Conservation (phyloP, 352 stramenopile genomes). For the Discostella stelligera region DNA sequence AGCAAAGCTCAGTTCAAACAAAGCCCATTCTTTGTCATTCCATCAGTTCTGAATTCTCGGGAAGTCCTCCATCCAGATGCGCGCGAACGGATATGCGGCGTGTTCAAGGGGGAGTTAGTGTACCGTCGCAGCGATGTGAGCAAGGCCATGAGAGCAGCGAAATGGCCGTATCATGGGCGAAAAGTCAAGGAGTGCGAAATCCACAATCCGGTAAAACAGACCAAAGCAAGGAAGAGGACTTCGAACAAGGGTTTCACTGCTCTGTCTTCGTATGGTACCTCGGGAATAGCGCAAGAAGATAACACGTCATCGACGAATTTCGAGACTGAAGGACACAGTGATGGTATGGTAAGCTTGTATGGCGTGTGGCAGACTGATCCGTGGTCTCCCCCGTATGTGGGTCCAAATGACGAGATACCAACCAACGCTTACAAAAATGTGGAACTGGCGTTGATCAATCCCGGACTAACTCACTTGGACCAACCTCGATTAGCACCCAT, state of each 20-base stretch:
- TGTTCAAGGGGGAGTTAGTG: conserved; percentile 81
- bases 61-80: conserved; percentile 76
- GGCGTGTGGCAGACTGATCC: conserved; percentile 74
- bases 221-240: conserved; percentile 67
- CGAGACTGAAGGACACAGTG: conserved; percentile 35
- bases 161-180: conserved; percentile 76
- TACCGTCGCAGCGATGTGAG: conserved; percentile 69
- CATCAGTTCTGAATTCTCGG: conserved; percentile 60
- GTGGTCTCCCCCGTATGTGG: conserved; percentile 59
- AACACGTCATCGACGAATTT: conserved; percentile 31
- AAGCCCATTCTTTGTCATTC: conserved; percentile 69
- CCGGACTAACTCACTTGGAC: conserved; percentile 74
- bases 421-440: conserved; percentile 79
- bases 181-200: conserved; percentile 68
- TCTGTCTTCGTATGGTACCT: conserved; percentile 67
- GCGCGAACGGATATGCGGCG: conserved; percentile 63
- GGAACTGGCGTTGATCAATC: conserved; percentile 76
- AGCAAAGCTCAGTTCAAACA: conserved; percentile 72
- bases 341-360: conserved; percentile 61
- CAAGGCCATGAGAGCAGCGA: conserved; percentile 55
- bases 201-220: conserved; percentile 55
- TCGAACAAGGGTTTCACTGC: conserved; percentile 57
- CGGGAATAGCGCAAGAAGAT: conserved; percentile 48
- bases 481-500: conserved; percentile 51
- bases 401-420: conserved; percentile 66